Evolutionary conservation across 1,284 basidiomycete genomes (phyloP), one percentile per base, ranked within the genome.

Genomic region (Hortiboletus rubellus): DNA sequence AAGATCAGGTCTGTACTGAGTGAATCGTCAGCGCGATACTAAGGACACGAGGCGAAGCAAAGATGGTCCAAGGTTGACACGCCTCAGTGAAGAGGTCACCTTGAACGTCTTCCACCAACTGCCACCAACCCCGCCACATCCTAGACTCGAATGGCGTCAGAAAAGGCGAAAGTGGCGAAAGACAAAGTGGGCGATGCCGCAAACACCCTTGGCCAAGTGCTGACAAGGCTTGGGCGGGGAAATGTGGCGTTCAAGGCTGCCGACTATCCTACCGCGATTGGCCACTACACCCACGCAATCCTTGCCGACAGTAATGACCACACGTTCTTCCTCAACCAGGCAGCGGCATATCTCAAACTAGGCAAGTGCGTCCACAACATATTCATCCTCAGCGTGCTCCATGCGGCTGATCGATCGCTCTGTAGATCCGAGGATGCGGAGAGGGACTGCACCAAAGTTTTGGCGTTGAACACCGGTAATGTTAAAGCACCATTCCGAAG

Each of bases 291-390:
- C 40, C 74, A 82, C 3, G 92, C 91, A 5, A 84, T 89, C 54
- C 68, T 89, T 31, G 81, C 84, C 3, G 84, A 93, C 70, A 70
- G 76, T 10, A 76, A 70, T 1, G 87, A 91, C 62, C 74, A 79
- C 30, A 91, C 88, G 0, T 87, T 84, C 63, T 83, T 85, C 37
- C 77, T 93, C 50, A 94, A 94, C 68, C 83, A 92, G 42, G 88
- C 89, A 11, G 88, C 89, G 33, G 89, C 91, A 27, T 92, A 92
- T 75, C 79, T 94, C 60, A 92, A 89, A 78, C 80, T 93, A 77
- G 83, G 84, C 82, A 92, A 92, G 90, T 92, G 78, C 77, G 89
- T 75, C 66, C 60, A 42, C 55, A 40, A 9, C 37, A 52, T 41
- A 54, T 44, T 50, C 52, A 36, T 46, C 59, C 43, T 46, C 12